phyloP scores from a whole-genome alignment of 257 asterid species.

The Thymus mandschuricus region DNA sequence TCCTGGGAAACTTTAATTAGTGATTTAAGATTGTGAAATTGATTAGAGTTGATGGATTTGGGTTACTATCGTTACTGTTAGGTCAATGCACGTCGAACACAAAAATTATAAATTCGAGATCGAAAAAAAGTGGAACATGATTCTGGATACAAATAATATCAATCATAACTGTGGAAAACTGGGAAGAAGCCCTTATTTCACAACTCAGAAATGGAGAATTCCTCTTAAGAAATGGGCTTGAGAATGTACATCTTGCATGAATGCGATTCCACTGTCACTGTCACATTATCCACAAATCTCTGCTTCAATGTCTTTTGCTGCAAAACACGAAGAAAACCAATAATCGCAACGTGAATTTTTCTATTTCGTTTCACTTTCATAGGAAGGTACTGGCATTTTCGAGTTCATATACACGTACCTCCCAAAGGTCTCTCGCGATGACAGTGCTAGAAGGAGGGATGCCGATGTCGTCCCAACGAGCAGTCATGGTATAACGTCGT shows the following conservation, averaged over 20 bases:
- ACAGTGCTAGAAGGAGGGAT: conserved; percentile 56
- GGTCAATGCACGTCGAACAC: too few relatives aligned
- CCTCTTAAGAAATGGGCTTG: conserved; percentile 51
- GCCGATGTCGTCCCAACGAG: conserved; percentile 84
- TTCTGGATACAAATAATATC: too few relatives aligned
- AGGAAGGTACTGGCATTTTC: background rate
- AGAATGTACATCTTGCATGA: conserved; percentile 82
- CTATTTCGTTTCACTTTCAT: background rate
- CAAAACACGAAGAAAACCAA: conserved; percentile 1
- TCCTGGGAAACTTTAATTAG: too few relatives aligned
- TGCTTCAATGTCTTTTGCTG: conserved; percentile 76
- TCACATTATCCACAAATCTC: conserved; percentile 61
- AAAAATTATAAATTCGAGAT: too few relatives aligned
- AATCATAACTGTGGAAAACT: too few relatives aligned
- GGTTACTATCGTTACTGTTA: too few relatives aligned
- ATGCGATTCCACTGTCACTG: conserved; percentile 68
- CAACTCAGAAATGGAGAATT: background rate
- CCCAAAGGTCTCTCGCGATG: conserved; percentile 78
- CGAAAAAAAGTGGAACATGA: too few relatives aligned
- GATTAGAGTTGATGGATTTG: too few relatives aligned
- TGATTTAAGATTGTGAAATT: too few relatives aligned
- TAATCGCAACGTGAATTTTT: too few relatives aligned
- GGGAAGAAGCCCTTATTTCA: background rate
- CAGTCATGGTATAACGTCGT: conserved; percentile 40
- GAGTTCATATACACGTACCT: conserved; percentile 45